Evolutionary conservation across 2,329 filamentous ascomycete genomes (phyloP), one percentile per base, ranked within the genome.

Genomic region (Fusarium odoratissimum): DNA sequence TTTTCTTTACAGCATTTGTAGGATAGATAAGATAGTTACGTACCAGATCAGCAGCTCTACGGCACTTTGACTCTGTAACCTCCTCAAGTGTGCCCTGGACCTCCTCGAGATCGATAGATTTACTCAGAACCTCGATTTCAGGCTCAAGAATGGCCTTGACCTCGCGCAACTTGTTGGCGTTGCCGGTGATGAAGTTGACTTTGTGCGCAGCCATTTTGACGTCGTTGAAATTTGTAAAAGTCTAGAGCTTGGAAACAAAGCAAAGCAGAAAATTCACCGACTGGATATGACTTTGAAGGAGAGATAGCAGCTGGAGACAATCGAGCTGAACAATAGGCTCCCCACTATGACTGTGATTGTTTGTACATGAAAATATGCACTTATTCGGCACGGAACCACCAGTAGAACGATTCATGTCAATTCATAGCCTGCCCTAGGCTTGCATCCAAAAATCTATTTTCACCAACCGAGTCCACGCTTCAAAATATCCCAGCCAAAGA

Each of bases 121-220:
- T 90, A 83, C 88, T 95, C 61, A 89, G 87, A 45, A 99, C 87
- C 71, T 91, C 86, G 73, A 98, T 92, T 38, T 88, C 89, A 13
- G 89, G 86, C 76, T 92, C 91, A 6, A 99, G 88, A 76, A 99
- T 98, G 23, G 93, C 92, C 82, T 93, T 91, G 74, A 97, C 95
- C 85, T 99, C 96, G 64, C 88, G 85, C 62, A 99, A 88, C 85
- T 99, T 99, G 86, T 97, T 97, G 79, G 92, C 91, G 84, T 99
- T 99, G 82, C 95, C 93, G 4, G 95, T 98, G 80, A 99, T 97
- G 86, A 99, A 99, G 83, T 97, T 95, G 74, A 99, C 82, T 44
- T 64, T 74, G 10, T 81, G 78, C 8, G 80, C 80, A 54, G 84
- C 81, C 84, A 88, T 88, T 58, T 68, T 76, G 30, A 17, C 17